Evolutionary conservation across 192 early-diverging fungal genomes (phyloP), one percentile per base, ranked within the genome.

Genomic region (Umbelopsis ramanniana): DNA sequence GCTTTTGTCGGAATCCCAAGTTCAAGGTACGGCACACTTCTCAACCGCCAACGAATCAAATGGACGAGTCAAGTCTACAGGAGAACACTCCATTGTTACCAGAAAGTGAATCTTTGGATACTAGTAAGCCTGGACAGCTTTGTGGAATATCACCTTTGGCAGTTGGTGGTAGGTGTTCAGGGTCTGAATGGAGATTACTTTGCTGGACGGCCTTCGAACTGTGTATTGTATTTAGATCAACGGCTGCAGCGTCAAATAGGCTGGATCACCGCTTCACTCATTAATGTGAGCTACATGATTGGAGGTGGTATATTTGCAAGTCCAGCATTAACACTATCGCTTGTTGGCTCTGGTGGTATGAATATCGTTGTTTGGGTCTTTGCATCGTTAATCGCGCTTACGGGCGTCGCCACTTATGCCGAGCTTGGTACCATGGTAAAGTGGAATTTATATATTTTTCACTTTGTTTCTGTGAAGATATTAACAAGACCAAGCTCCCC

Each of bases 371-470:
- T 78, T 7, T 78, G 76, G 76, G 4, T 71, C 0, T 43, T 74
- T 10, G 76, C 72, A 40, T 72, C 76, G 4, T 46, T 69, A 10
- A 70, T 71, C 22, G 52, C 68, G 11, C 14, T 73, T 22, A 60
- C 69, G 0, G 76, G 76, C 9, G 60, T 68, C 15, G 63, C 46
- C 14, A 71, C 76, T 0, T 78, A 74, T 70, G 53, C 67, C 43
- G 76, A 78, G 43, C 57, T 78, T 22, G 76, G 76, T 11, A 78
- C 76, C 9, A 78, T 78, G 76, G 76, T 78, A 67, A 26, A 26
- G 22, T 22, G 14, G 2, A 12, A 22, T 55, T 6, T 6, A 26
- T 11, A 55, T 55, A 12, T 10, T 14, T 22, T 3, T 55, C 5
- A 29, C 5, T 22, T 29, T 6, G 8, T 23, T 12, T 23, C 53